Percentiles rank a stretch among this genome's conserved stretches.
These are phyloP conservation scores for Pseudohalonectria lignicola DNA, from an alignment of 2,329 filamentous ascomycete genomes.

Conservation along the genomic window DNA sequence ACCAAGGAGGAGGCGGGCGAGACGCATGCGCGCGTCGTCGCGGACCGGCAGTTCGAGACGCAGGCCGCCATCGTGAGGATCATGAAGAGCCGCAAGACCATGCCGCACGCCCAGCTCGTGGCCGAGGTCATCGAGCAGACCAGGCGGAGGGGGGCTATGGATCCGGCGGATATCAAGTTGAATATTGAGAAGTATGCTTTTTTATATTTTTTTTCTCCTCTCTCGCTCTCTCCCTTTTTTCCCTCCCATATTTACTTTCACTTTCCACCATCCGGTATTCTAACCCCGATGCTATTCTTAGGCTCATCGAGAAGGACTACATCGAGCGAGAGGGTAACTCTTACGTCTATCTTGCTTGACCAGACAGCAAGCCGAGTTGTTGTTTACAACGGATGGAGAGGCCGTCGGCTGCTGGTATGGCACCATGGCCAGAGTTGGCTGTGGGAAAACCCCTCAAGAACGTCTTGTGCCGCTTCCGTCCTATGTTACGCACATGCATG, in stretches of 20 bases:
- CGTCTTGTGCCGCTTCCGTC: too few species aligned
- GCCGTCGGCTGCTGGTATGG: too few species aligned
- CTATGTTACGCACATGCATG: too few species aligned
- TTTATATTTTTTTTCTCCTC: constrained; percentile 1
- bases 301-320: constrained; percentile 88
- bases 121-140: constrained; percentile 89
- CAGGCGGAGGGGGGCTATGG: constrained; percentile 73
- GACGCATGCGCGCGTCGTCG: constrained; percentile 80
- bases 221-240: too few species aligned
- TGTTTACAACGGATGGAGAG: too few species aligned
- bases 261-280: too few species aligned
- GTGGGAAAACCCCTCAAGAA: too few species aligned
- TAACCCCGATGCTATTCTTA: constrained; percentile 21
- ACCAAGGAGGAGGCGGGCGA: constrained; percentile 91
- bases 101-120: constrained; percentile 78
- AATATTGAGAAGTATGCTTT: constrained; percentile 80
- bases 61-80: constrained; percentile 95
- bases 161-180: constrained; percentile 82
- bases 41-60: constrained; percentile 89
- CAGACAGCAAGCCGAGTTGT: too few species aligned
- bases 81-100: constrained; percentile 87
- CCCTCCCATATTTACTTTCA: not conserved
- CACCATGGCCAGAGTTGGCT: too few species aligned
- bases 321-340: constrained; percentile 66
- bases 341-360: constrained; percentile 61